A percentile compares a stretch with the other conserved stretches of the same genome.
phyloP scores from a whole-genome alignment of 768 basidiomycete genomes.

The Macrolepiota dolichaula region DNA sequence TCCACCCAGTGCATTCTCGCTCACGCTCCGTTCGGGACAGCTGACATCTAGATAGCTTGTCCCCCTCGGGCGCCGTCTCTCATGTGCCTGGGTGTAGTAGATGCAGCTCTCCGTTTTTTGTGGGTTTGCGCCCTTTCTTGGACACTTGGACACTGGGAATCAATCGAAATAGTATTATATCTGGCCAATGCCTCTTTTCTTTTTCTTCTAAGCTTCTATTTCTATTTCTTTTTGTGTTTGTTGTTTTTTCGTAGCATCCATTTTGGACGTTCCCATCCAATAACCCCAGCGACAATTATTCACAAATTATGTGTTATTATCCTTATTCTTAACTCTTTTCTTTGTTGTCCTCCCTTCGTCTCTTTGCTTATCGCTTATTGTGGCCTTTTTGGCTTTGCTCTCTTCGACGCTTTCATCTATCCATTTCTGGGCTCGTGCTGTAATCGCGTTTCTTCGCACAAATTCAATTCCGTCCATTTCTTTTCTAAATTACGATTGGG shows the following conservation, averaged over 20 bases:
- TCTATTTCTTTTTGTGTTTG: not conserved
- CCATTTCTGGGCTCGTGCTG: not conserved
- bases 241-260: not conserved
- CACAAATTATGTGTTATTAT: not conserved
- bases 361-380: too few species aligned
- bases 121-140: not conserved
- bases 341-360: not conserved
- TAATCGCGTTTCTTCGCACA: not conserved
- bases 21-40: too few species aligned
- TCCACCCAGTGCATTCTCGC: too few species aligned
- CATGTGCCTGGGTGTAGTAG: too few species aligned
- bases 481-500: not conserved
- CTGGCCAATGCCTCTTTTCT: not conserved
- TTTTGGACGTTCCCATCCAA: not conserved
- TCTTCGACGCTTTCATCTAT: not conserved
- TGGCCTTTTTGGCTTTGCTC: not conserved
- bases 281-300: too few species aligned
- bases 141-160: not conserved
- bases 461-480: not conserved
- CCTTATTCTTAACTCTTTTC: not conserved
- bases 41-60: too few species aligned
- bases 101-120: not conserved
- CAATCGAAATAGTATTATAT: not conserved
- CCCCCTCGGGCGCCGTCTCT: too few species aligned
- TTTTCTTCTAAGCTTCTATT: not conserved